phyloP scores from a whole-genome alignment of 163 green algal genomes.

The Scenedesmus sp. region DNA sequence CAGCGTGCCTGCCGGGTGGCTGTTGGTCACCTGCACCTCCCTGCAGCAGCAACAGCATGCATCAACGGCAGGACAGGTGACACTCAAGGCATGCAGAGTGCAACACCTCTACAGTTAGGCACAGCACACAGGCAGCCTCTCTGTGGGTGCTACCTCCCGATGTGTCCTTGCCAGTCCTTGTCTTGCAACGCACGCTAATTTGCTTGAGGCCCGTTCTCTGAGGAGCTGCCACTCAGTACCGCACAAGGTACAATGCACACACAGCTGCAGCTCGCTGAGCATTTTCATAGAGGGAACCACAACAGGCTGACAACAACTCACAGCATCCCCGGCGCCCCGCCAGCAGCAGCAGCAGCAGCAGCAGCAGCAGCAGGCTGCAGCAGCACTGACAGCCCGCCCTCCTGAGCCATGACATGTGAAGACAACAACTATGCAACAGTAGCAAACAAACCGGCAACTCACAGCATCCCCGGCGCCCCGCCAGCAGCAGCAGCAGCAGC shows the following conservation, averaged over 20 bases:
- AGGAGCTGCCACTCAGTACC: too few relatives aligned
- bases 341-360: neutral
- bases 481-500: constrained; percentile 12
- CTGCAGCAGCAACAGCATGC: constrained; percentile 2
- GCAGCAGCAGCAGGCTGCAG: constrained; percentile 18
- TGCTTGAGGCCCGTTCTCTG: too few relatives aligned
- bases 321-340: neutral
- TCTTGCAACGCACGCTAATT: too few relatives aligned
- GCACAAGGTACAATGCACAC: too few relatives aligned
- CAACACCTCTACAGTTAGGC: too few relatives aligned
- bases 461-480: neutral
- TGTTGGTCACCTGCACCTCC: constrained; percentile 57
- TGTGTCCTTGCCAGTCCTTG: too few relatives aligned
- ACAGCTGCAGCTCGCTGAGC: too few relatives aligned
- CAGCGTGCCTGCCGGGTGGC: constrained; percentile 52
- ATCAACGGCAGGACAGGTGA: neutral
- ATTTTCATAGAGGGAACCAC: too few relatives aligned
- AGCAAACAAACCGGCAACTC: neutral
- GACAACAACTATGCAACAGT: neutral
- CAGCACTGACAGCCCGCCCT: constrained; percentile 18
- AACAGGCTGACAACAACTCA: neutral
- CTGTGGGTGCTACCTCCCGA: too few relatives aligned
- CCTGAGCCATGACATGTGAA: constrained; percentile 10
- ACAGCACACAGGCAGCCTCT: too few relatives aligned
- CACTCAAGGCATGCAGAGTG: too few relatives aligned